phyloP scores from a whole-genome alignment of 1,139 yeast species.

The Torulaspora globosa region DNA sequence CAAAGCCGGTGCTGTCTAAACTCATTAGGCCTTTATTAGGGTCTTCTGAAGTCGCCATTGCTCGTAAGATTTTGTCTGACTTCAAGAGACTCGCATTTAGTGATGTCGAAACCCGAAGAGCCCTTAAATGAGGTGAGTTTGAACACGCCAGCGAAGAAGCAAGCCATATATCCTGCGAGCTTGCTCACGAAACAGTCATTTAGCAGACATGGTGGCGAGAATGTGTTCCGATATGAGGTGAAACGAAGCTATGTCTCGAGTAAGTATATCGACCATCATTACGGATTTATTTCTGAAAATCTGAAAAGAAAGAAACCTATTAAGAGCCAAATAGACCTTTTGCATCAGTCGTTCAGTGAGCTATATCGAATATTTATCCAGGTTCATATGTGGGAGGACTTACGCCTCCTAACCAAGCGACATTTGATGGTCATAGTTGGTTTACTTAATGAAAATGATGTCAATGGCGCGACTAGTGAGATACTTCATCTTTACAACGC shows the following conservation, averaged over 20 bases:
- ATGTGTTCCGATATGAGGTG: not conserved
- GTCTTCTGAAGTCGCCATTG: not conserved
- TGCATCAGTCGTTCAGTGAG: slow-evolving; percentile 14
- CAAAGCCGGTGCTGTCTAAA: not conserved
- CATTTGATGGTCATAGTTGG: slow-evolving; percentile 30
- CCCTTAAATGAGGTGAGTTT: slow-evolving; percentile 28
- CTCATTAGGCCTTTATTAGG: not conserved
- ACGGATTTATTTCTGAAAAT: slow-evolving; percentile 9
- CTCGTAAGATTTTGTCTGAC: not conserved
- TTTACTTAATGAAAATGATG: slow-evolving; percentile 18
- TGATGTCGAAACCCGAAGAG: slow-evolving; percentile 25
- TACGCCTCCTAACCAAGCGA: slow-evolving; percentile 21
- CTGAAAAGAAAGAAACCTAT: slow-evolving; percentile 9
- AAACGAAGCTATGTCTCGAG: slow-evolving; percentile 4
- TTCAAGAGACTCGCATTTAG: not conserved
- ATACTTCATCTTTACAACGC: slow-evolving; percentile 26
- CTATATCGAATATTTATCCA: slow-evolving; percentile 16
- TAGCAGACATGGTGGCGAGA: slow-evolving; percentile 1
- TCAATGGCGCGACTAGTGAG: slow-evolving; percentile 18
- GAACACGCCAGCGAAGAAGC: slow-evolving; percentile 21
- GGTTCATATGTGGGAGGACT: slow-evolving; percentile 20
- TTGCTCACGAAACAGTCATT: not conserved
- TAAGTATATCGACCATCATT: slow-evolving; percentile 7
- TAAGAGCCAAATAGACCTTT: slow-evolving; percentile 4
- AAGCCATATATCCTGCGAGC: not conserved